Base-by-base conservation (phyloP, 768 basidiomycete species). In the Leucocoprinus sp. region DNA sequence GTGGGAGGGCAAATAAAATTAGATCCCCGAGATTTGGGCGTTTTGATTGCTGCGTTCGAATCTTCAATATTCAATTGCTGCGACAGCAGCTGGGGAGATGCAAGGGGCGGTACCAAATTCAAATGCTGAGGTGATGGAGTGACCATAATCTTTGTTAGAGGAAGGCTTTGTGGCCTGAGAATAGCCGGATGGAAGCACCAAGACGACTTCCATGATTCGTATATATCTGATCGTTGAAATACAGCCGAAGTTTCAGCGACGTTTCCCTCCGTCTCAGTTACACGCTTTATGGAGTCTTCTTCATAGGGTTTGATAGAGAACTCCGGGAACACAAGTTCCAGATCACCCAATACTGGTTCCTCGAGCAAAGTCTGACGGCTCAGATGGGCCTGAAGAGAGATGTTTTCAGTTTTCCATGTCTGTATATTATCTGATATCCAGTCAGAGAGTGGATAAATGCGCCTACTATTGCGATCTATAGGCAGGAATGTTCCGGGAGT, bases 191-290 rank as follows among this genome's bases (percentile, higher is more conserved):
- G 36, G 18, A 45, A 45, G 15, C 37, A 45, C 44, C 44, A 45
- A 24, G 44, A 45, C 12, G 44, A 45, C n/a, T 37, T 19, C 44
- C 44, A 45, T n/a, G 44, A 36, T 29, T 45, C 44, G 36, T 45
- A 45, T 28, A 38, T n/a, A 15, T 45, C 44, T 14, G 44, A 45
- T 9, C 19, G 34, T 19, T 17, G 44, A 28, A 28, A 31, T 14
- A 37, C 12, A 12, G 19, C 18, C 7, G 36, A 12, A 2, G 44
- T 27, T 29, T 37, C 24, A 18, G 44, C 18, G 21, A 45, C 15
- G 19, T 12, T 9, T 8, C 26, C 18, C n/a, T 18, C 9, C 19
- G 12, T 6, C 11, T 4, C 14, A 4, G 17, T 6, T 15, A 26
- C 4, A 4, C 6, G 15, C 7, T 24, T 9, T 8, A 18, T 21